Base-by-base conservation (phyloP, 208 protist genomes). In the Wallacemonas sp. region DNA sequence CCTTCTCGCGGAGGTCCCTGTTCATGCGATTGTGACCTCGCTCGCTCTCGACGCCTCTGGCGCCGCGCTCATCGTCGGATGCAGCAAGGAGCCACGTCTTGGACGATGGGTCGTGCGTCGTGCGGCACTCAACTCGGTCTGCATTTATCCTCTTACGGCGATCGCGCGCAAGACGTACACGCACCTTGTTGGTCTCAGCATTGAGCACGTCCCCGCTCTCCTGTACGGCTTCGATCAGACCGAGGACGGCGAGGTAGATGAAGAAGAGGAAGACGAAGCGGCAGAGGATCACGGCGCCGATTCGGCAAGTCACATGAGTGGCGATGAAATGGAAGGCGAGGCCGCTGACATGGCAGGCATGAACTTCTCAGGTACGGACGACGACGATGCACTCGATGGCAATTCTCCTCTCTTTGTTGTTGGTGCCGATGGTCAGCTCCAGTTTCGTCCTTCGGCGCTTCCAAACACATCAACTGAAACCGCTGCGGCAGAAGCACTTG, bases 71-170 rank as follows among this genome's bases (percentile, higher is more conserved):
- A 49, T 82, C 58, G 62, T 93, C 22, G 82, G 74, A 9, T 80
- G 76, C 69, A 77, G 78, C 24, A 95, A 95, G 66, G 89, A 97
- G 71, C 85, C 87, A 15, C 77, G 91, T 8, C 77, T 80, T 1
- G 91, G 91, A 0, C 88, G 91, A 6, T 97, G 91, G 90, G 81
- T 93, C 11, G 86, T 93, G 69, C 76, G 77, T 39, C 70, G 75
- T n/a, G 46, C 59, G 17, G 82, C 89, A n/a, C 75, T 83, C 27
- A 97, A 97, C 63, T 72, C 76, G 15, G 86, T 90, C 17, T 73
- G 75, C 47, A 77, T 97, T 31, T 68, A 95, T 49, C 91, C 91
- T 19, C 81, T 97, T 22, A 86, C 80, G 46, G 71, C 69, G 26
- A 44, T 11, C 6, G 56, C 39, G 5, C 70, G 65, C 15, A 42